Percentiles rank a stretch among this genome's conserved stretches.
Evolutionary conservation across 164 flowering plant genomes (phyloP).

Genomic region (Dillenia turbinata): DNA sequence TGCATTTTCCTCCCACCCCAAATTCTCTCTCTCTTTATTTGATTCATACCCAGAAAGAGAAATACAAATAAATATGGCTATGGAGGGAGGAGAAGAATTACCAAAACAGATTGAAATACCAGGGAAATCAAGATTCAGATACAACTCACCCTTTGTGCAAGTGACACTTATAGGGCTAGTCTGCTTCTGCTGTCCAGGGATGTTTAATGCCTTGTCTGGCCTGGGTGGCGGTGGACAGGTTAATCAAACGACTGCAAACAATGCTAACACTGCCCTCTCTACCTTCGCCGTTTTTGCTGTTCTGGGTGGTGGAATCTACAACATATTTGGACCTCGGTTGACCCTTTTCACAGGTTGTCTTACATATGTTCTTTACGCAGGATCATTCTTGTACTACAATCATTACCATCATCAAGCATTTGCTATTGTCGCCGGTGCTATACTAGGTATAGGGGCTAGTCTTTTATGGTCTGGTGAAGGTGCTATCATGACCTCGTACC

Average conservation of each 20-base stretch:
- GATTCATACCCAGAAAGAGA: too few species aligned
- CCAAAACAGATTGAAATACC: too few species aligned
- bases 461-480: constrained; percentile 93
- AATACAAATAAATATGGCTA: too few species aligned
- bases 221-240: constrained; percentile 98
- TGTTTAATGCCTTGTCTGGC: constrained; percentile 94
- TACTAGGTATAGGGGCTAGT: constrained; percentile 88
- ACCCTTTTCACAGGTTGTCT: constrained; percentile 68
- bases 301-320: constrained; percentile 90
- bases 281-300: constrained; percentile 82
- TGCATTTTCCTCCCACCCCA: too few species aligned
- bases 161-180: constrained; percentile 70
- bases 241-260: constrained; percentile 72
- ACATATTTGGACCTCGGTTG: constrained; percentile 68
- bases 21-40: too few species aligned
- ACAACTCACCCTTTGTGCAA: constrained; percentile 86
- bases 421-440: constrained; percentile 65
- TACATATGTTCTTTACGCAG: constrained; percentile 79
- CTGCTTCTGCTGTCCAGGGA: constrained; percentile 97
- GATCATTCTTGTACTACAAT: constrained; percentile 81
- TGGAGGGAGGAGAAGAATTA: too few species aligned
- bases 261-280: constrained; percentile 92
- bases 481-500: constrained; percentile 95
- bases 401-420: constrained; percentile 60
- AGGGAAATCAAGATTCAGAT: constrained; percentile 26